These are phyloP conservation scores for Lasiosphaeris hirsuta DNA, from an alignment of 495 filamentous ascomycete genomes.

Conservation along the genomic window DNA sequence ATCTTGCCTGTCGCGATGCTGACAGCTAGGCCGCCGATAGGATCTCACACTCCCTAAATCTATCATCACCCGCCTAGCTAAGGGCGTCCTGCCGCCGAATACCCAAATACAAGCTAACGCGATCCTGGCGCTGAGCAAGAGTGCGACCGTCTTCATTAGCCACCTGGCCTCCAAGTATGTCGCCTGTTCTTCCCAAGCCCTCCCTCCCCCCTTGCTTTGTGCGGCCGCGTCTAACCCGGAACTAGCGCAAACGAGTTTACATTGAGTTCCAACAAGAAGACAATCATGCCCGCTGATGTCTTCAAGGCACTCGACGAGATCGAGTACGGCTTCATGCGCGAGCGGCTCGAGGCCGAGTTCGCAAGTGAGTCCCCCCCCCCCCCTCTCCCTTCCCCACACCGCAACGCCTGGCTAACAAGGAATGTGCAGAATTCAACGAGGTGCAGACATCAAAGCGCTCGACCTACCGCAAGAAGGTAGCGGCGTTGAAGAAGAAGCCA, in stretches of 20 bases:
- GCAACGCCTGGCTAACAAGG: background rate
- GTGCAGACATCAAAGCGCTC: slow-evolving; percentile 50
- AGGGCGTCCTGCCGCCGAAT: slow-evolving; percentile 94
- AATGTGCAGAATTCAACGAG: slow-evolving; percentile 48
- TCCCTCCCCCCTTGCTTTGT: background rate
- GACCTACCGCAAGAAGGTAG: slow-evolving; percentile 48
- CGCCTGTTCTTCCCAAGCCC: background rate
- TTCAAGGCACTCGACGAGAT: slow-evolving; percentile 76
- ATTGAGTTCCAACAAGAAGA: slow-evolving; percentile 66
- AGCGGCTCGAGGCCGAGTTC: slow-evolving; percentile 59
- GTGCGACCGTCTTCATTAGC: slow-evolving; percentile 90
- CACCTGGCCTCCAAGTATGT: slow-evolving; percentile 81
- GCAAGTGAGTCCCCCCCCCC: slow-evolving; percentile 41
- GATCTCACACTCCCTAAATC: slow-evolving; percentile 90
- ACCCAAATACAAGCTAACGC: slow-evolving; percentile 94
- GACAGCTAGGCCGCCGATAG: slow-evolving; percentile 40
- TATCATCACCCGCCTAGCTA: slow-evolving; percentile 89
- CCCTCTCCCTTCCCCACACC: background rate
- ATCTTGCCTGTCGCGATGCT: background rate
- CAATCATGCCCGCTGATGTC: slow-evolving; percentile 79
- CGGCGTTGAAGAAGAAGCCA: slow-evolving; percentile 4
- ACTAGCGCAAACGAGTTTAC: slow-evolving; percentile 75
- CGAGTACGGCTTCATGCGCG: slow-evolving; percentile 76
- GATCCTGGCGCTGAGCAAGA: slow-evolving; percentile 84
- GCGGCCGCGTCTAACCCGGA: background rate